phyloP scores from a whole-genome alignment of 2,329 filamentous ascomycete genomes.

The Xylaria sp. region DNA sequence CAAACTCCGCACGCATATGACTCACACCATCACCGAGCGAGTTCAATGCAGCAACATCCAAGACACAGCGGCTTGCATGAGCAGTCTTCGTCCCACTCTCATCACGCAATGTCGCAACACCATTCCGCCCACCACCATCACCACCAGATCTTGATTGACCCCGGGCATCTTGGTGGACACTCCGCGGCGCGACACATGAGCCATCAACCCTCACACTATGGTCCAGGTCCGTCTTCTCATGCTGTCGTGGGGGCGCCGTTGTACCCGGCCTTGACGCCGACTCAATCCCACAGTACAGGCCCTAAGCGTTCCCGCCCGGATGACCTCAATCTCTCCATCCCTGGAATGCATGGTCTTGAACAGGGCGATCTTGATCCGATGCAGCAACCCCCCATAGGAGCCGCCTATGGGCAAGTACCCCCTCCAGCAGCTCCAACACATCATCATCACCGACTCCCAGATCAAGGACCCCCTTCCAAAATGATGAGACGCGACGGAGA shows the following conservation, averaged over 20 bases:
- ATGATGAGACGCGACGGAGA: conserved; percentile 57
- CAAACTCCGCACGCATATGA: conserved; percentile 62
- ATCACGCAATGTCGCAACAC: conserved; percentile 39
- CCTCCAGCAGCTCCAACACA: conserved; percentile 52
- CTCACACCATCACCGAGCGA: conserved; percentile 41
- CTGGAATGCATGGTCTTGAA: conserved; percentile 48
- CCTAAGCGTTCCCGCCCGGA: conserved; percentile 53
- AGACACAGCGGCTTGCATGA: conserved; percentile 45
- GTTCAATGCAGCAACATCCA: conserved; percentile 46
- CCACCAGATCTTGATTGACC: conserved; percentile 53
- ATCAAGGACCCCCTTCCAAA: conserved; percentile 64
- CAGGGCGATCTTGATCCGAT: conserved; percentile 52
- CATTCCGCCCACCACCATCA: conserved; percentile 48
- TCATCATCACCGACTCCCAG: conserved; percentile 76
- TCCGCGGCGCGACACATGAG: conserved; percentile 43
- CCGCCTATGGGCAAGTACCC: conserved; percentile 45
- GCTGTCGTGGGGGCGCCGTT: conserved; percentile 44
- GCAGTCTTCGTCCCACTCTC: conserved; percentile 35
- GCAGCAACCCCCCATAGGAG: conserved; percentile 49
- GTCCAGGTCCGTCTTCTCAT: conserved; percentile 41
- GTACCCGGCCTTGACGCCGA: conserved; percentile 46
- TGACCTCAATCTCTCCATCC: conserved; percentile 52
- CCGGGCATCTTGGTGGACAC: conserved; percentile 49
- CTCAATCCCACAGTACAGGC: conserved; percentile 31
- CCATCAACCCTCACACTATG: conserved; percentile 52